Base-by-base conservation (phyloP, 2,329 filamentous ascomycete genomes). In the Rutstroemia sp. region DNA sequence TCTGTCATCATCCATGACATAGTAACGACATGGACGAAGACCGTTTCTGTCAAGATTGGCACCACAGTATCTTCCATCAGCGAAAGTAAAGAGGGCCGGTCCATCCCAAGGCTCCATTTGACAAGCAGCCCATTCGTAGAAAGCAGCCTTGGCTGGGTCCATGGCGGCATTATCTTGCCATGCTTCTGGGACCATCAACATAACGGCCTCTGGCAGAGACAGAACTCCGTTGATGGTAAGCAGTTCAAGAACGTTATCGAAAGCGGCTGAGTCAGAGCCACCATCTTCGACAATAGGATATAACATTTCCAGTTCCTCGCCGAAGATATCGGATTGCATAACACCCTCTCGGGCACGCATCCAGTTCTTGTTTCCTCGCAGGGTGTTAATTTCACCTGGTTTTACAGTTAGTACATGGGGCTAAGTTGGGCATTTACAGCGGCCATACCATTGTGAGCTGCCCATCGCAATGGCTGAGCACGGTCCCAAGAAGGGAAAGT, bases 91-190 rank as follows among this genome's bases (percentile, higher is more conserved):
- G 34, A 97, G 83, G 56, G 92, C 92, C 36, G 92, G 92, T 17
- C 92, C 92, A 73, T 97, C 92, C 92, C 92, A 97, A 16, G 92
- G 92, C 77, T 97, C 92, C 92, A 97, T 97, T 78, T 95, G 88
- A 73, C 92, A 97, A 63, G 91, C 92, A 67, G 92, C 92, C 91
- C 92, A 97, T 73, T 97, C 92, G 75, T 97, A 97, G 75, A 96
- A 97, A 51, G 92, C 92, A 58, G 92, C 89, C 76, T 97, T 97
- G 68, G 89, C 88, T 56, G 91, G 89, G 67, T 96, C 92, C 87
- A 97, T 95, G 58, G 84, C 78, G 39, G 84, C 78, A 73, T 96
- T 96, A 60, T 92, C 92, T 74, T 97, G 91, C 92, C 92, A 97
- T 59, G 92, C 92, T 75, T 97, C 92, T 21, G 92, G 92, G 50